Conservation (phyloP, 2,329 filamentous ascomycete species). For the Fusarium chlamydosporum region DNA sequence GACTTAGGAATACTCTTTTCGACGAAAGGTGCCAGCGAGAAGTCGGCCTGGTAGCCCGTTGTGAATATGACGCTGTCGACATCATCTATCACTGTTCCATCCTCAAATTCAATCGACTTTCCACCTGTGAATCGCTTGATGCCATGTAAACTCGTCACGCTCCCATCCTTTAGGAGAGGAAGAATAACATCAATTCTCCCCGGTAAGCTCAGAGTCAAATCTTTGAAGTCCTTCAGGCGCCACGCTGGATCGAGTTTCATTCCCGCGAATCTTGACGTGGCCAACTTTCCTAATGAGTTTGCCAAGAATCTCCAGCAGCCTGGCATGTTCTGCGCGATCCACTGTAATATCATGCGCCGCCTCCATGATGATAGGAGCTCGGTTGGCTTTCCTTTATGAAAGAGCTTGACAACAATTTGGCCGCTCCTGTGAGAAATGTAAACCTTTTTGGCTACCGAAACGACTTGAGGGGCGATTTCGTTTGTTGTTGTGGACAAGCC, state of each 20-base stretch:
- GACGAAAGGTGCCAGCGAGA: slow-evolving; percentile 25
- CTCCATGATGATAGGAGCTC: slow-evolving; percentile 28
- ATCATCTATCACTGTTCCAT: slow-evolving; percentile 22
- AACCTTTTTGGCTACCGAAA: slow-evolving; percentile 15
- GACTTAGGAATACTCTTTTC: slow-evolving; percentile 10
- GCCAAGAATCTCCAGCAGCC: slow-evolving; percentile 4
- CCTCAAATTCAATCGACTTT: slow-evolving; percentile 32
- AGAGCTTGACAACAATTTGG: slow-evolving; percentile 19
- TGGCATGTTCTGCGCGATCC: slow-evolving; percentile 21
- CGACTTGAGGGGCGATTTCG: slow-evolving; percentile 18
- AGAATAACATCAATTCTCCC: slow-evolving; percentile 26
- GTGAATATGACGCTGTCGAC: slow-evolving; percentile 30
- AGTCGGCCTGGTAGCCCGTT: slow-evolving; percentile 17
- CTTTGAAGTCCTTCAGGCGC: slow-evolving; percentile 20
- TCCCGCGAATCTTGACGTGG: slow-evolving; percentile 1
- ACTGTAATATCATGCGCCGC: slow-evolving; percentile 22
- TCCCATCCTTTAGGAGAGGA: slow-evolving; percentile 16
- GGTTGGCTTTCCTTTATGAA: slow-evolving; percentile 18
- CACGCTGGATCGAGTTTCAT: slow-evolving; percentile 22
- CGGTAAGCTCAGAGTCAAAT: slow-evolving; percentile 13
- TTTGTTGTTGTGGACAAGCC: slow-evolving; percentile 23
- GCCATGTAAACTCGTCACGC: slow-evolving; percentile 25
- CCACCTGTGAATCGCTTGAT: slow-evolving; percentile 20
- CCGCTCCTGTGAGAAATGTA: slow-evolving; percentile 32
- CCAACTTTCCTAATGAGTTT: slow-evolving; percentile 6